Base-by-base conservation (phyloP, 2,329 filamentous ascomycete genomes). In the Colletotrichum sp. region DNA sequence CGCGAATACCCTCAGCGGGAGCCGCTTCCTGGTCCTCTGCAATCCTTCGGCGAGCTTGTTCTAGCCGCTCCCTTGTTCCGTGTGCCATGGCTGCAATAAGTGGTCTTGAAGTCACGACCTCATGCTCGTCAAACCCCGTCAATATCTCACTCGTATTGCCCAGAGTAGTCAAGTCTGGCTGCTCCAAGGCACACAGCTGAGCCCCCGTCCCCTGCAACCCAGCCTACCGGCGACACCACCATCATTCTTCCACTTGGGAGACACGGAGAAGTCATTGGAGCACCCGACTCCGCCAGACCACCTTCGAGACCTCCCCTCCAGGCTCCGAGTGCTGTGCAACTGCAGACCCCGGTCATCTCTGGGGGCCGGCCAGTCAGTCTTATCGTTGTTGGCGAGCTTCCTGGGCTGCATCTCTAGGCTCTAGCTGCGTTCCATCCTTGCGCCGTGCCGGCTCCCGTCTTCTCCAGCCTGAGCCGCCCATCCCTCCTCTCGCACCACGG, bases 281-380 rank as follows among this genome's bases (percentile, higher is more conserved):
- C 57, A 49, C 62, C 16, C 32, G 57, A 57, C 69, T 68, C 69
- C 69, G 73, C 73, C 69, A 60, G 73, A n/a, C 69, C 73, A 59
- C 64, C 39, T 76, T 30, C 24, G 39, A 76, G 73, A 68, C 73
- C 70, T 63, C 68, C 18, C 39, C 36, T 59, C 32, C 44, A 72
- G 73, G 73, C 69, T 76, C 63, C 69, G 7, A 68, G 44, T 72
- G 69, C 69, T 68, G 63, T 72, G 63, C 63, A 55, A 76, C 73
- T 18, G n/a, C 16, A 24, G 30, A 49, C 49, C 62, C 57, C 18
- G 18, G 34, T 28, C 57, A 26, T 34, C 8, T 49, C 8, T 70
- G 49, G 55, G 60, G 68, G 44, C 44, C 44, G 30, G 36, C 68
- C 59, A 44, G 60, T 30, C 52, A 44, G 55, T 57, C 30, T 63